Evolutionary conservation across 225 moss, liverwort and hornwort species (phyloP), one percentile per base, ranked within the genome.

Genomic region (Lunularia cruciata): DNA sequence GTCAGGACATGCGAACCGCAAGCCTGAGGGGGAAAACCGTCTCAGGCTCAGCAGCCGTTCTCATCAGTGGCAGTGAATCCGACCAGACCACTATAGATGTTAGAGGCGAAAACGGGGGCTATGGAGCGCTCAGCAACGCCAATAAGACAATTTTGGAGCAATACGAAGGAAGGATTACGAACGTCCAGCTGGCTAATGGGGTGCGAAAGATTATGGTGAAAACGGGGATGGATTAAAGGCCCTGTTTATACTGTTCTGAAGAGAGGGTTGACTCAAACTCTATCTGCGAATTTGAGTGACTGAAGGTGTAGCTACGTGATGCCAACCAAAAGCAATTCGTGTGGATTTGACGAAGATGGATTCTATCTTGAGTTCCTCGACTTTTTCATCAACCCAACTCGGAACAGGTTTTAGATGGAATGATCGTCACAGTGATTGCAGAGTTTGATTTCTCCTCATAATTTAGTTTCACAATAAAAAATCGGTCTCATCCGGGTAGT

Each of bases 61-160:
- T 85, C 45, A 63, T 87, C 23, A 84, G 84, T 65, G 82, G 84
- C 11, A 79, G 84, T 47, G 70, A 76, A 63, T 67, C 82, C 40
- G 6, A 65, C 8, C 77, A 83, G 73, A 73, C 73, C 13, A 84
- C 87, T 27, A 84, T 84, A 26, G 84, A 87, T 54, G 79, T 82
- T 18, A 77, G 84, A 54, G 84, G 84, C 11, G 40, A 40, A 40
- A 70, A 74, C 27, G 77, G 82, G 71, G 84, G 84, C 14, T 84
- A 84, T 53, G 87, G 87, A 68, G 87, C 87, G 60, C 77, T 87
- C 23, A 87, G 84, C 69, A 84, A 87, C 47, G 75, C 84, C 28
- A 82, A 84, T 62, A 84, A 81, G 61, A 77, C 74, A 30, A 35
- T 82, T 7, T 62, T 87, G 15, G 81, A 77, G 7, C 71, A 81